These are phyloP conservation scores for Ceratocystis cacaofunesta DNA, from an alignment of 2,329 filamentous ascomycete species.

Conservation along the genomic window DNA sequence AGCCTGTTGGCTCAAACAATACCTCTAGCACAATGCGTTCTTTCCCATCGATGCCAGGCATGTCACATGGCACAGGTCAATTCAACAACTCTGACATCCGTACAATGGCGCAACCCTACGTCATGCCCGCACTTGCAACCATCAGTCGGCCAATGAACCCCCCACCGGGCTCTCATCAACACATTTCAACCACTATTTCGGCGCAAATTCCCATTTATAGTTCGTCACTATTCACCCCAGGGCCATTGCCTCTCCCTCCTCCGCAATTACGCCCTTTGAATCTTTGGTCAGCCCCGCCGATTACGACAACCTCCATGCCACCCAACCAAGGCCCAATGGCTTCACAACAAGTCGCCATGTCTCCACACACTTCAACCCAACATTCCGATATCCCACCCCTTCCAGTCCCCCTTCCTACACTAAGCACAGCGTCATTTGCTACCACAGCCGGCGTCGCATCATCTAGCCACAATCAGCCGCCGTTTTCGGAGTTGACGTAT, in stretches of 20 bases:
- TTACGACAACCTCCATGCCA: background rate
- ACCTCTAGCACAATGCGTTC: background rate
- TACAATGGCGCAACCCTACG: background rate
- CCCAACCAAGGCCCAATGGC: background rate
- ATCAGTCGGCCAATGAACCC: background rate
- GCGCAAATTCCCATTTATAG: background rate
- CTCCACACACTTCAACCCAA: background rate
- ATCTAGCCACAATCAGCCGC: background rate
- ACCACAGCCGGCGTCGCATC: background rate
- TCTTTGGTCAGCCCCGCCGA: background rate
- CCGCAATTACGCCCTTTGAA: background rate
- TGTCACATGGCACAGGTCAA: background rate
- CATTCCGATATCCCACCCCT: background rate
- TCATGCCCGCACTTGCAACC: background rate
- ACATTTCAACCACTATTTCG: background rate
- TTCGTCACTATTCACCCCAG: background rate
- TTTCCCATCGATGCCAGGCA: background rate
- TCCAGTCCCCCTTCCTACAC: background rate
- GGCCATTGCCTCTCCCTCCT: background rate
- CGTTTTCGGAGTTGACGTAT: background rate
- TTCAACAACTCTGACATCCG: slow-evolving; percentile 1
- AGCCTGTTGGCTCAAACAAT: background rate
- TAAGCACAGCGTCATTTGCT: background rate
- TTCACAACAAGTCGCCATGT: background rate
- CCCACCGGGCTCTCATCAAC: background rate